Conservation (phyloP, 2,329 filamentous ascomycete species). For the Ascochyta koolunga region DNA sequence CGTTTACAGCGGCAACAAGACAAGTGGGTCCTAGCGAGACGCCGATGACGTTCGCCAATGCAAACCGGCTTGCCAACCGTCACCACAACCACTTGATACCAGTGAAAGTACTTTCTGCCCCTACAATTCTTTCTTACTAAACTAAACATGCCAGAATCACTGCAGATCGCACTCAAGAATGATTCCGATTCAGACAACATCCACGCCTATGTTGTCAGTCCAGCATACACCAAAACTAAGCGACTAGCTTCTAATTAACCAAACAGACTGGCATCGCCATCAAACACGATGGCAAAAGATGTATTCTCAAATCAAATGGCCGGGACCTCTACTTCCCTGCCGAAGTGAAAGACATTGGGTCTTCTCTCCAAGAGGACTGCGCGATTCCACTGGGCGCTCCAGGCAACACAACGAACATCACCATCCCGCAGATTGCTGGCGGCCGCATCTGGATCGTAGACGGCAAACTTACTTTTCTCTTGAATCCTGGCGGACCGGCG, state of each 20-base stretch:
- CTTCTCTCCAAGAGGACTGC: conserved; percentile 12
- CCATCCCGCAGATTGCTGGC: conserved; percentile 13
- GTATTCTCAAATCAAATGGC: conserved; percentile 11
- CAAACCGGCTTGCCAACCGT: conserved; percentile 13
- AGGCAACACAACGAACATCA: conserved; percentile 12
- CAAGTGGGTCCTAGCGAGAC: conserved; percentile 16
- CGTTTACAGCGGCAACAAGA: background rate
- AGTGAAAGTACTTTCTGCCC: background rate
- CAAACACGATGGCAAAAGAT: conserved; percentile 12
- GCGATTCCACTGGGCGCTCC: conserved; percentile 11
- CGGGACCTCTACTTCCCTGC: conserved; percentile 12
- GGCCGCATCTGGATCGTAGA: conserved; percentile 13
- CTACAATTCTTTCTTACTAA: background rate
- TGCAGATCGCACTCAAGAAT: conserved; percentile 14
- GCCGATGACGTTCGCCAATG: conserved; percentile 15
- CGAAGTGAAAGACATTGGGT: conserved; percentile 16
- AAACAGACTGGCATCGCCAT: conserved; percentile 10
- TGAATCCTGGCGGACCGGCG: conserved; percentile 13
- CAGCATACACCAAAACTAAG: too few relatives aligned
- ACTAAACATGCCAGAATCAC: conserved; percentile 13
- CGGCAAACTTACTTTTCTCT: conserved; percentile 10
- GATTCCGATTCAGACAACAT: conserved; percentile 10
- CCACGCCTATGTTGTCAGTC: conserved; percentile 13
- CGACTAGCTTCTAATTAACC: too few relatives aligned
- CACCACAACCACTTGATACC: background rate